Percentiles rank a stretch among this genome's conserved stretches.
Conservation (phyloP, 2,329 filamentous ascomycete genomes). For the Botrytis hyacinthi region DNA sequence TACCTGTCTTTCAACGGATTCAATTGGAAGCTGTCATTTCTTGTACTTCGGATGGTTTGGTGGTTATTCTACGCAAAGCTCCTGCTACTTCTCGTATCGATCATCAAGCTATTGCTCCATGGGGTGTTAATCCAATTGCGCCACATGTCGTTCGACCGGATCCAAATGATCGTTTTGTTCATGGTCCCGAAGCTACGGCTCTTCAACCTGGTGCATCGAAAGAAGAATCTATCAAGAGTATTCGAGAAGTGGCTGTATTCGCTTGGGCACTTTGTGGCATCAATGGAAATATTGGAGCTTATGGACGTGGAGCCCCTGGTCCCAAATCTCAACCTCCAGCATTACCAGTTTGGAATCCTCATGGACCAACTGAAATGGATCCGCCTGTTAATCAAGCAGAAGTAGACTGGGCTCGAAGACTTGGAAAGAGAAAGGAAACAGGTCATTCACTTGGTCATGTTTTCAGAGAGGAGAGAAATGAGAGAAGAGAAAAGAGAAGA, state of each 20-base stretch:
- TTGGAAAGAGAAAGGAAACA: conserved; percentile 11
- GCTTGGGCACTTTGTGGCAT: conserved; percentile 80
- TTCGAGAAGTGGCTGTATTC: conserved; percentile 83
- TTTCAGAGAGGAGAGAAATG: conserved; percentile 20
- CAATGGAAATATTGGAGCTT: conserved; percentile 69
- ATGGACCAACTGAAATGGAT: conserved; percentile 34
- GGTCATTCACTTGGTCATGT: conserved; percentile 15
- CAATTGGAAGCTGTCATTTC: conserved; percentile 90
- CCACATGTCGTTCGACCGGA: conserved; percentile 41
- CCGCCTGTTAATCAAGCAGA: conserved; percentile 42
- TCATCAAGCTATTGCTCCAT: conserved; percentile 64
- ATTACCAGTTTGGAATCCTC: conserved; percentile 58
- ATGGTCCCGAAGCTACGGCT: conserved; percentile 42
- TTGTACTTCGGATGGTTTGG: conserved; percentile 83
- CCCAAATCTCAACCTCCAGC: conserved; percentile 63
- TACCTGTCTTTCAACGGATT: conserved; percentile 44
- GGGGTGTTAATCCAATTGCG: conserved; percentile 66
- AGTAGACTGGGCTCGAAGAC: conserved; percentile 25
- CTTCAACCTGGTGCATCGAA: conserved; percentile 52
- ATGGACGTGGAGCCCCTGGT: conserved; percentile 58
- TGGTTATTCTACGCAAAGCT: conserved; percentile 75
- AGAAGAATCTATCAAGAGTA: conserved; percentile 64
- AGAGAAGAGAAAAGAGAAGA: conserved; percentile 22
- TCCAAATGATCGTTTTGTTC: conserved; percentile 46
- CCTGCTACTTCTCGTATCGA: conserved; percentile 62